Base-by-base conservation (phyloP, 108 stramenopile species). In the Chaetoceros muelleri region DNA sequence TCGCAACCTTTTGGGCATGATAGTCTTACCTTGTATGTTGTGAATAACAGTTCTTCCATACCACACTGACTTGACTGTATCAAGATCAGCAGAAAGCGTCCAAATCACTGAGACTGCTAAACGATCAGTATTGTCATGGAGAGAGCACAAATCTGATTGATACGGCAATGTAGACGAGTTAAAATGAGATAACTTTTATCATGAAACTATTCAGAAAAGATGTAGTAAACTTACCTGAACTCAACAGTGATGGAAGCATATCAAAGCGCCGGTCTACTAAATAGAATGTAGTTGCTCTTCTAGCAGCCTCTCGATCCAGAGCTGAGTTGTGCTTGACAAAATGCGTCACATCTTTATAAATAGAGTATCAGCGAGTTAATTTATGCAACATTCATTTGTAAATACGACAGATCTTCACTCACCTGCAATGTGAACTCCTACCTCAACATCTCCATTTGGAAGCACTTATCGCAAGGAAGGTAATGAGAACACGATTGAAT, bases 401-500 rank as follows among this genome's bases (percentile, higher is more conserved):
- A 46, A 22, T 22, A 46, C 19, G 46, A 46, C 3, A 22, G n/a
- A n/a, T n/a, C n/a, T n/a, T n/a, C n/a, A n/a, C n/a, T 21, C 2
- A 46, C 19, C 2, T 0, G 94, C 94, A 70, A 95, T 95, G 61
- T 95, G 94, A 29, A 95, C 93, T 8, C 93, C 93, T 31, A 90
- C 67, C 61, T 85, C 79, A 30, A 87, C 55, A 52, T 84, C 84
- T 46, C 87, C 87, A 69, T 83, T 87, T 0, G 71, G 67, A 31
- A 95, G 73, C 1, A 50, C 50, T 28, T 26, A 20, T n/a, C n/a
- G n/a, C n/a, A n/a, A n/a, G n/a, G n/a, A n/a, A n/a, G n/a, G n/a
- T n/a, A n/a, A n/a, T n/a, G n/a, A n/a, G n/a, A n/a, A n/a, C n/a
- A n/a, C n/a, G n/a, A n/a, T n/a, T n/a, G 29, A 75, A 23, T 18